These are phyloP conservation scores for Xanthoconium purpureum DNA, from an alignment of 768 basidiomycete species.

Conservation along the genomic window DNA sequence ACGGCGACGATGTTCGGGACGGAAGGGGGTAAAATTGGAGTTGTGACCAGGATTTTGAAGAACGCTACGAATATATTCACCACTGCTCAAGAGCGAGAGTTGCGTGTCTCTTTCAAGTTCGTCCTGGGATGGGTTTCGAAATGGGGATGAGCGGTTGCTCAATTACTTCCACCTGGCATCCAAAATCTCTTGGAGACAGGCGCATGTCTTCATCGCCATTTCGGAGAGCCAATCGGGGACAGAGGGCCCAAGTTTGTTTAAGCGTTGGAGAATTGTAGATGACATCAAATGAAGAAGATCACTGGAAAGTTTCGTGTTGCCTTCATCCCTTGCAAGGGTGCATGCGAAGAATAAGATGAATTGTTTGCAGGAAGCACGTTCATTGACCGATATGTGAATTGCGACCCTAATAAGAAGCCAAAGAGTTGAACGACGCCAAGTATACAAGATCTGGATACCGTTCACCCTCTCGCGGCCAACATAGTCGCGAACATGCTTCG, in stretches of 20 bases:
- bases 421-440: neutral
- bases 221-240: neutral
- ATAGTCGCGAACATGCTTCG: neutral
- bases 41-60: neutral
- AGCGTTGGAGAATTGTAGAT: neutral
- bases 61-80: neutral
- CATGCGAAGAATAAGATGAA: neutral
- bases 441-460: too few species aligned
- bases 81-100: neutral
- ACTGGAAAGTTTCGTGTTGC: neutral
- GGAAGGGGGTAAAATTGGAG: neutral
- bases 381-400: neutral
- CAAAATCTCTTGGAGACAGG: neutral
- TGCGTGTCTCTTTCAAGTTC: neutral
- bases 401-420: neutral
- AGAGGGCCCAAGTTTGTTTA: neutral
- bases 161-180: neutral
- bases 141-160: neutral
- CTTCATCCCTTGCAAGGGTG: neutral
- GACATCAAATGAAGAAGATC: neutral
- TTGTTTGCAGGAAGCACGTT: neutral
- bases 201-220: neutral
- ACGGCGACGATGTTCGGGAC: neutral
- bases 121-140: neutral
- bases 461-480: neutral